These are phyloP conservation scores for Polysphondylium violaceum DNA, from an alignment of 78 protist species.

Conservation along the genomic window DNA sequence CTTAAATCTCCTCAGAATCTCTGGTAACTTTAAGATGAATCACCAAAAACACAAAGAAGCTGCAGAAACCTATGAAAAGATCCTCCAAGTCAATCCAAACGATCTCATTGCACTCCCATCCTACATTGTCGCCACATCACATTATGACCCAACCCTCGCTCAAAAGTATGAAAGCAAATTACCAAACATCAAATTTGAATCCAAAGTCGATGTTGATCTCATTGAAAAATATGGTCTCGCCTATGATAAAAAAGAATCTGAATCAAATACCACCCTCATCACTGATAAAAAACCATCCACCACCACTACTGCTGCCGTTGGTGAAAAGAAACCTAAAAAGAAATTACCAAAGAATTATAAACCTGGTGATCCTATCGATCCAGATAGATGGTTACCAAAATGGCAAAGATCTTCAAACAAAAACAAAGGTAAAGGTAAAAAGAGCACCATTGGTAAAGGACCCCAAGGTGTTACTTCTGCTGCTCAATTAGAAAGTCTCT, in stretches of 20 bases:
- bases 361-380: constrained; percentile 27
- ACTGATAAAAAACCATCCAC: not conserved
- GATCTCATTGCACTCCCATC: constrained; percentile 64
- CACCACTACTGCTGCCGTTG: not conserved
- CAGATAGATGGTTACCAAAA: constrained; percentile 80
- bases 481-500: constrained; percentile 1
- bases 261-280: not conserved
- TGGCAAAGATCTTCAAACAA: constrained; percentile 55
- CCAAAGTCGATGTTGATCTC: constrained; percentile 47
- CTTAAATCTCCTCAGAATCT: constrained; percentile 17
- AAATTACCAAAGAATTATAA: constrained; percentile 64
- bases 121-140: constrained; percentile 64
- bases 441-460: constrained; percentile 2
- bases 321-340: constrained; percentile 46
- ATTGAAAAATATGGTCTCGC: constrained; percentile 56
- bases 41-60: constrained; percentile 71
- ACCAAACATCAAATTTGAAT: constrained; percentile 37
- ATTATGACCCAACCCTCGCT: constrained; percentile 59
- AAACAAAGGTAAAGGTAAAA: constrained; percentile 1
- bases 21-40: constrained; percentile 69
- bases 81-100: constrained; percentile 49
- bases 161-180: constrained; percentile 62
- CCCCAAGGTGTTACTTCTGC: constrained; percentile 64
- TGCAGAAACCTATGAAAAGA: constrained; percentile 41
- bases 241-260: constrained; percentile 7